These are phyloP conservation scores for Chimonanthus salicifolius DNA, from an alignment of 164 flowering plant species.

Conservation along the genomic window DNA sequence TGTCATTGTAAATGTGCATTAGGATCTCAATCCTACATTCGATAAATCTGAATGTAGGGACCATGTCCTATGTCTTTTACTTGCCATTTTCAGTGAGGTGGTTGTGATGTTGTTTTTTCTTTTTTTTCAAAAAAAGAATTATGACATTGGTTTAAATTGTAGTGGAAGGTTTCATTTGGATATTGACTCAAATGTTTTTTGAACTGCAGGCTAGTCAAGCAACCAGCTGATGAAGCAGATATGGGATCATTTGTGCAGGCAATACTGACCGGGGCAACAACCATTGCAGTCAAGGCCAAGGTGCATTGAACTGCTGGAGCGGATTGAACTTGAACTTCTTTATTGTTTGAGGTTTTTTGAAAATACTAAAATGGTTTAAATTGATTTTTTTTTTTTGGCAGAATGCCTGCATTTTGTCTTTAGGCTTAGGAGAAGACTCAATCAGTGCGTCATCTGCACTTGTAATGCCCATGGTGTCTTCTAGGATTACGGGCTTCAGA, in stretches of 20 bases:
- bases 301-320: conserved; percentile 24
- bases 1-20: background rate
- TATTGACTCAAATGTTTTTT: background rate
- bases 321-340: no score
- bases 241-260: conserved; percentile 35
- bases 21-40: background rate
- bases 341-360: background rate
- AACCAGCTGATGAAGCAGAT: conserved; percentile 39
- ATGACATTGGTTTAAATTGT: background rate
- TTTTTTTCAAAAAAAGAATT: no score
- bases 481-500: conserved; percentile 87
- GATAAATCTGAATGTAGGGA: background rate
- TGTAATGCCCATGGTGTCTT: conserved; percentile 96
- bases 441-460: conserved; percentile 85
- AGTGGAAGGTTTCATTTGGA: background rate
- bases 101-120: no score
- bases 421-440: conserved; percentile 84
- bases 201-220: conserved; percentile 30
- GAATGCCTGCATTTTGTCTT: conserved; percentile 58
- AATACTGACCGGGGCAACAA: conserved; percentile 28
- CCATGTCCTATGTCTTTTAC: background rate
- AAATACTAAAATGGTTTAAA: background rate
- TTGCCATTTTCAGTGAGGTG: background rate
- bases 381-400: conserved; percentile 26
- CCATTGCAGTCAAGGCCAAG: conserved; percentile 55